phyloP scores from a whole-genome alignment of 257 asterid genomes.

The Leptodermis oblonga region DNA sequence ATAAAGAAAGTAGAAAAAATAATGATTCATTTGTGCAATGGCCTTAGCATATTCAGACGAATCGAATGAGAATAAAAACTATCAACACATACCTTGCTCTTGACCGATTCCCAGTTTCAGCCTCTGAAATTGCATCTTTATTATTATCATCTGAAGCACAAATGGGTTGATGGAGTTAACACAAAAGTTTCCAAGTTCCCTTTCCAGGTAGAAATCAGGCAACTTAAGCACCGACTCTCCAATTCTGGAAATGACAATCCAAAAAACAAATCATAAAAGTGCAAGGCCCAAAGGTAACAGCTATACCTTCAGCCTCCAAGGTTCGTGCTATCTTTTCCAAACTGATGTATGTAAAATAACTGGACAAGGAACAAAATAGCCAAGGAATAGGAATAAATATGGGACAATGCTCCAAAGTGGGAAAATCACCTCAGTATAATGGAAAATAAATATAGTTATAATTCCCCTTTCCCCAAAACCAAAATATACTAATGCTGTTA shows the following conservation, averaged over 20 bases:
- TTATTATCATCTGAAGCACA: constrained; percentile 38
- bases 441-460: not conserved
- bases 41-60: no score
- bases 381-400: no score
- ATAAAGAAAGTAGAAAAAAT: no score
- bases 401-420: not conserved
- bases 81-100: constrained; percentile 43
- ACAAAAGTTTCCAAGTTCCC: not conserved
- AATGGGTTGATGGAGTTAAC: constrained; percentile 18
- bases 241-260: not conserved
- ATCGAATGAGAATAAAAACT: not conserved
- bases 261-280: not conserved
- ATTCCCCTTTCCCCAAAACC: no score
- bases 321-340: constrained; percentile 63
- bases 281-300: constrained; percentile 16
- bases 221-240: not conserved
- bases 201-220: not conserved
- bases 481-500: no score
- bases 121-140: constrained; percentile 25
- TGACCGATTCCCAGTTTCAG: constrained; percentile 26
- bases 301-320: constrained; percentile 45
- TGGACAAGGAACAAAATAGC: constrained; percentile 20
- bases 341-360: constrained; percentile 74
- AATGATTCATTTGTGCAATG: no score
- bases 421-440: constrained; percentile 1